These are phyloP conservation scores for Miscanthus lutarioriparius DNA, from an alignment of 176 grass and related monocot species.

Conservation along the genomic window DNA sequence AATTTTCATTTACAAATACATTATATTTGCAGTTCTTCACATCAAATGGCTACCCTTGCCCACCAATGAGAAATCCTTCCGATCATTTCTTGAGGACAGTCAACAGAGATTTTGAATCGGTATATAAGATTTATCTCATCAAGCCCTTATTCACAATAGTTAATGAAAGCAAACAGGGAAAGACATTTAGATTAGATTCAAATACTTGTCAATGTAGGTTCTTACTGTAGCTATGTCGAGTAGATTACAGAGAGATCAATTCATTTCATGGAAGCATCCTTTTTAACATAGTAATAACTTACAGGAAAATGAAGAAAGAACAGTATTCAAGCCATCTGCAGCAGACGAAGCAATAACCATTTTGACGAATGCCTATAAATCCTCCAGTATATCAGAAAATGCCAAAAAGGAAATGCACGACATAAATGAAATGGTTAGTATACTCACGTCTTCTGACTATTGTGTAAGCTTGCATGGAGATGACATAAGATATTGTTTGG, in stretches of 20 bases:
- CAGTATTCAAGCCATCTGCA: neutral
- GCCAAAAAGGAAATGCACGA: neutral
- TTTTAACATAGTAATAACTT: neutral
- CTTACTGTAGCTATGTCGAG: neutral
- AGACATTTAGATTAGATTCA: neutral
- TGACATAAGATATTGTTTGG: neutral
- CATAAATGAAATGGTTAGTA: slow-evolving; percentile 36
- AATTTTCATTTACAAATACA: neutral
- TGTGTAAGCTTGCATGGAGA: neutral
- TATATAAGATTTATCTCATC: neutral
- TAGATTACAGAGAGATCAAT: neutral
- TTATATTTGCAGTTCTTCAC: slow-evolving; percentile 57
- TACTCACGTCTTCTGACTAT: neutral
- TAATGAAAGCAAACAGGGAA: neutral
- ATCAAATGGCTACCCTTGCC: slow-evolving; percentile 60
- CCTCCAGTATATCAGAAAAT: neutral
- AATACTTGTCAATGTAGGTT: neutral
- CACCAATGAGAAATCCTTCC: slow-evolving; percentile 58
- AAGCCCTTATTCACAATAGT: neutral
- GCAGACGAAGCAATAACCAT: slow-evolving; percentile 39
- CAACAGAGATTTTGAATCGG: slow-evolving; percentile 76
- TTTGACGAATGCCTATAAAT: slow-evolving; percentile 36
- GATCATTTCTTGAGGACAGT: slow-evolving; percentile 66
- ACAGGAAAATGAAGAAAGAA: slow-evolving; percentile 29
- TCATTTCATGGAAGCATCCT: neutral